Conservation (phyloP, 2,329 filamentous ascomycete genomes). For the Boeremia lycopersici region DNA sequence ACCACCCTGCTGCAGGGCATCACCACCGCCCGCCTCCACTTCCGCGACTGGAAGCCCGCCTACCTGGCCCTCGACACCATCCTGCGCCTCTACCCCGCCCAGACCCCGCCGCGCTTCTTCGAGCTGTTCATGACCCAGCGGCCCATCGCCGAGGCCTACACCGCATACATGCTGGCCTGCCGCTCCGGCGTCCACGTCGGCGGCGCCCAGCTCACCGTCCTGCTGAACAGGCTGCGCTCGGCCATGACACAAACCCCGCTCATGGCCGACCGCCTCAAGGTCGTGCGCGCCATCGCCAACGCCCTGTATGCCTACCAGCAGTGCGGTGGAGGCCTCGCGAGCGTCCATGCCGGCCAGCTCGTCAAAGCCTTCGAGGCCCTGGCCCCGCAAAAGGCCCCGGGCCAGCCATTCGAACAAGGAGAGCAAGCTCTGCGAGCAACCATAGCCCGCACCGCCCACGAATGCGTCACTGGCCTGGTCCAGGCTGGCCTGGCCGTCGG, state of each 20-base stretch:
- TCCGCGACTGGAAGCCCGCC: conserved; percentile 54
- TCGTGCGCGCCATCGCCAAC: conserved; percentile 50
- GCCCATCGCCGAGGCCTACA: conserved; percentile 55
- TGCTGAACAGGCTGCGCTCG: conserved; percentile 43
- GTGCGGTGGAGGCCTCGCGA: conserved; percentile 44
- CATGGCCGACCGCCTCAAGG: conserved; percentile 29
- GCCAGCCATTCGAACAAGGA: conserved; percentile 25
- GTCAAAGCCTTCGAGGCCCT: conserved; percentile 43
- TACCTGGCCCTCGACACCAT: conserved; percentile 59
- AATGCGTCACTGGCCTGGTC: conserved; percentile 30
- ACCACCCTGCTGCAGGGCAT: conserved; percentile 56
- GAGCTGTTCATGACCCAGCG: conserved; percentile 54
- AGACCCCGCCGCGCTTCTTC: conserved; percentile 51
- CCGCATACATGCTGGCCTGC: conserved; percentile 56
- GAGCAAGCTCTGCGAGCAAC: conserved; percentile 28
- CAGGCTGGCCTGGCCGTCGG: conserved; percentile 36
- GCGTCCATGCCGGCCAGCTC: conserved; percentile 47
- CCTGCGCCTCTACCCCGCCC: conserved; percentile 54
- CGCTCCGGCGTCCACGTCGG: conserved; percentile 50
- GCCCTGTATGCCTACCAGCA: conserved; percentile 51
- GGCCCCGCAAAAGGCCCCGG: conserved; percentile 26
- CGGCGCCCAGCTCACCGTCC: conserved; percentile 36
- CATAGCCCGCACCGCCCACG: conserved; percentile 33
- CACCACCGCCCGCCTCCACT: conserved; percentile 53
- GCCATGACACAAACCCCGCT: conserved; percentile 21